Conservation (phyloP, 2,329 filamentous ascomycete species). For the Pseudogymnoascus sp. region DNA sequence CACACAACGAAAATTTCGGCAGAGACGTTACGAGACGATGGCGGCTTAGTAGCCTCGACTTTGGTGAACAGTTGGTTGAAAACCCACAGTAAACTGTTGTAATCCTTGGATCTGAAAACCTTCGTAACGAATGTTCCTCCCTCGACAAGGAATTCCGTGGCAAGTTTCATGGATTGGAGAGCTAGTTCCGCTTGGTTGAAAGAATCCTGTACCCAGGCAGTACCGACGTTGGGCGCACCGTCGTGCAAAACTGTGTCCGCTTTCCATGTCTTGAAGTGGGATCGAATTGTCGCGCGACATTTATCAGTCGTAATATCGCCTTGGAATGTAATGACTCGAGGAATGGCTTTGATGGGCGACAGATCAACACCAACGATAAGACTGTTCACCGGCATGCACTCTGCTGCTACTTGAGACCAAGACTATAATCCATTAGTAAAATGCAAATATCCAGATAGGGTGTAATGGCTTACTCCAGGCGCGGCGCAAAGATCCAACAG, state of each 20-base stretch:
- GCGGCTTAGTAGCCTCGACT: conserved; percentile 95
- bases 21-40: conserved; percentile 89
- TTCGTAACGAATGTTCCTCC: conserved; percentile 95
- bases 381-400: conserved; percentile 84
- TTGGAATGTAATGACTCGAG: conserved; percentile 89
- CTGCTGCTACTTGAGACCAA: conserved; percentile 93
- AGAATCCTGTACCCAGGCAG: conserved; percentile 95
- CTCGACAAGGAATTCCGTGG: conserved; percentile 83
- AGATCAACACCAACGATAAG: conserved; percentile 94
- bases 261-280: conserved; percentile 92
- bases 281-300: conserved; percentile 79
- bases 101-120: conserved; percentile 94
- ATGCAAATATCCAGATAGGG: not conserved
- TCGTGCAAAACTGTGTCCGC: conserved; percentile 94
- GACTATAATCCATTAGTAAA: conserved; percentile 43
- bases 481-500: conserved; percentile 95
- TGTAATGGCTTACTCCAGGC: conserved; percentile 62
- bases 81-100: conserved; percentile 92
- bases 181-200: conserved; percentile 95
- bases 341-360: conserved; percentile 90
- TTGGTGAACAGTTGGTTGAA: conserved; percentile 94
- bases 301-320: conserved; percentile 97
- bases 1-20: conserved; percentile 99
- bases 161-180: conserved; percentile 82
- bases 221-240: conserved; percentile 95